Percentiles rank a stretch among this genome's conserved stretches.
Evolutionary conservation across 1,139 yeast genomes (phyloP).

Genomic region (Kluyveromyces sp.): DNA sequence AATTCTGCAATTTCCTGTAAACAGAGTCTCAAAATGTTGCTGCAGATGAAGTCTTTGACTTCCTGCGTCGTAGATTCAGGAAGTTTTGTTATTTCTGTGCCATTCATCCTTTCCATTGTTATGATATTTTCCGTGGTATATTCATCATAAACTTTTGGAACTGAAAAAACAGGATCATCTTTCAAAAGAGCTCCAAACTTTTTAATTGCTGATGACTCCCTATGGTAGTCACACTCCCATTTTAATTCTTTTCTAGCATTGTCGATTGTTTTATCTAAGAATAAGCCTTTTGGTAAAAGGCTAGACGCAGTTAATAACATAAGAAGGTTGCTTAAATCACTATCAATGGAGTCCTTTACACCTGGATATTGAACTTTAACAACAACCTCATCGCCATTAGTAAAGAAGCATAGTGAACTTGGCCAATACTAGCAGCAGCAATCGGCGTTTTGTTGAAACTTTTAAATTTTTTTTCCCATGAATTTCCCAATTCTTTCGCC

Average conservation of each 20-base stretch:
- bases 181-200: slow-evolving; percentile 54
- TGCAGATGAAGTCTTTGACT: slow-evolving; percentile 72
- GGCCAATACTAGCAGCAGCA: slow-evolving; percentile 98
- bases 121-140: slow-evolving; percentile 76
- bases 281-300: slow-evolving; percentile 83
- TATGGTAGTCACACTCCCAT: slow-evolving; percentile 94
- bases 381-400: slow-evolving; percentile 63
- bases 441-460: slow-evolving; percentile 82
- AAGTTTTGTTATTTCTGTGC: slow-evolving; percentile 74
- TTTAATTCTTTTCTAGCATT: slow-evolving; percentile 89
- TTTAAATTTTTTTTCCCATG: slow-evolving; percentile 71
- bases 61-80: slow-evolving; percentile 54
- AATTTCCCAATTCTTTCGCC: slow-evolving; percentile 59
- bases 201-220: slow-evolving; percentile 79
- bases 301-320: slow-evolving; percentile 80
- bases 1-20: slow-evolving; percentile 76
- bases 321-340: slow-evolving; percentile 79
- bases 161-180: slow-evolving; percentile 64
- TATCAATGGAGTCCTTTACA: slow-evolving; percentile 88
- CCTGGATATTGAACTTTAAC: slow-evolving; percentile 98
- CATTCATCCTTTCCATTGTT: slow-evolving; percentile 86
- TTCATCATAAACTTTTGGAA: slow-evolving; percentile 74
- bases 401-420: slow-evolving; percentile 81
- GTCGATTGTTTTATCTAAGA: slow-evolving; percentile 83
- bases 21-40: slow-evolving; percentile 80